phyloP scores from a whole-genome alignment of 441 rosid species.

The Gossypium davidsonii region DNA sequence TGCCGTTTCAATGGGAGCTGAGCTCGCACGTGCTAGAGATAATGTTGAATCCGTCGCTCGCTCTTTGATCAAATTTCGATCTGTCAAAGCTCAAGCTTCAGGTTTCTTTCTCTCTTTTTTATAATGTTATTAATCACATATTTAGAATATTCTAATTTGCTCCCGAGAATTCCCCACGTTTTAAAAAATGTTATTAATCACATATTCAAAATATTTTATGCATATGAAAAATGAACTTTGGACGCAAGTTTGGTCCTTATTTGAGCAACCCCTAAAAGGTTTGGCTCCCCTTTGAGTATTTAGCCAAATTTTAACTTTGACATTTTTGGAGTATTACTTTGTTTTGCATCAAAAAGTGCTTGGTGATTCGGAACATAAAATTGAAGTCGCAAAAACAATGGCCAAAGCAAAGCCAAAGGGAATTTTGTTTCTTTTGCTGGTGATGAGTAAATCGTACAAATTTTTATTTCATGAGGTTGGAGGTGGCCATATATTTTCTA shows the following conservation, averaged over 20 bases:
- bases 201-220: background rate
- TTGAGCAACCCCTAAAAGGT: background rate
- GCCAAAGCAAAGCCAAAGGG: background rate
- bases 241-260: background rate
- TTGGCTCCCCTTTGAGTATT: background rate
- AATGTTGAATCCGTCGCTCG: conserved; percentile 27
- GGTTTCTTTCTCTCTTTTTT: conserved; percentile 37
- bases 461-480: background rate
- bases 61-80: conserved; percentile 53
- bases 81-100: conserved; percentile 57
- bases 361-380: background rate
- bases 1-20: conserved; percentile 48
- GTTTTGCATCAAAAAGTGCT: background rate
- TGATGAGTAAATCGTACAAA: background rate
- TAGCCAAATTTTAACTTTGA: background rate
- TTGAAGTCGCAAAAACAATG: background rate
- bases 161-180: background rate
- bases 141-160: background rate
- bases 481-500: background rate
- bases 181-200: background rate
- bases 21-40: conserved; percentile 43
- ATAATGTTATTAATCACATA: background rate
- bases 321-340: background rate
- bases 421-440: background rate
- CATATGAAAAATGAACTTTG: background rate